phyloP scores from a whole-genome alignment of 805 yeast genomes.

The Ogataea paraovalis region DNA sequence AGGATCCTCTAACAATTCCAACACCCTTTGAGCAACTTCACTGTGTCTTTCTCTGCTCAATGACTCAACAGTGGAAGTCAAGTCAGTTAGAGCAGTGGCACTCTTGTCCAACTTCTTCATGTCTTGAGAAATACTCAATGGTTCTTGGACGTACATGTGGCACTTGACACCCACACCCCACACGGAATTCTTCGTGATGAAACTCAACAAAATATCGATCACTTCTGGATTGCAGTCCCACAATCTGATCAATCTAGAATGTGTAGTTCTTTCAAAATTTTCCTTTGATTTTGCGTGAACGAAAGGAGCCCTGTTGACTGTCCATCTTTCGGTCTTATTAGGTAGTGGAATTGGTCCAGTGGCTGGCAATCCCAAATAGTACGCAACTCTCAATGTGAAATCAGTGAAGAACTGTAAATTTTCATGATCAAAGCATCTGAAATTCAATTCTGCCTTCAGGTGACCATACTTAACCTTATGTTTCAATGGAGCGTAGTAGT shows the following conservation, averaged over 20 bases:
- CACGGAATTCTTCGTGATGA: constrained; percentile 68
- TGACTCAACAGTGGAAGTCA: constrained; percentile 21
- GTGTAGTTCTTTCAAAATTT: constrained; percentile 87
- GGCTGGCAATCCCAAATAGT: constrained; percentile 82
- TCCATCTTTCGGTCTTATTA: constrained; percentile 81
- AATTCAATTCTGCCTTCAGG: constrained; percentile 69
- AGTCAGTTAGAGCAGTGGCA: constrained; percentile 15
- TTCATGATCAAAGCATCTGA: constrained; percentile 67
- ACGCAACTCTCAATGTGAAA: constrained; percentile 87
- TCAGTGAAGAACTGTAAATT: constrained; percentile 75
- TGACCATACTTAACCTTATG: constrained; percentile 66
- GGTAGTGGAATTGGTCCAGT: constrained; percentile 67
- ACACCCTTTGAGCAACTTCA: constrained; percentile 61
- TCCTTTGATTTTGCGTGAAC: constrained; percentile 93
- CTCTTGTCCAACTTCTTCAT: constrained; percentile 32
- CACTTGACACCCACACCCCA: constrained; percentile 86
- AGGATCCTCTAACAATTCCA: constrained; percentile 67
- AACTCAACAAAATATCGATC: constrained; percentile 76
- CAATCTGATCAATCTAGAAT: constrained; percentile 65
- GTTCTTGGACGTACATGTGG: constrained; percentile 52
- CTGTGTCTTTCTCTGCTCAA: constrained; percentile 20
- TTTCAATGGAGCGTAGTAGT: constrained; percentile 75
- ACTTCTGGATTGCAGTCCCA: constrained; percentile 86
- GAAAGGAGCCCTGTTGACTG: constrained; percentile 89
- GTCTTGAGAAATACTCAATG: constrained; percentile 39